Evolutionary conservation across 768 basidiomycete genomes (phyloP).

Genomic region (Lactarius deliciosus): DNA sequence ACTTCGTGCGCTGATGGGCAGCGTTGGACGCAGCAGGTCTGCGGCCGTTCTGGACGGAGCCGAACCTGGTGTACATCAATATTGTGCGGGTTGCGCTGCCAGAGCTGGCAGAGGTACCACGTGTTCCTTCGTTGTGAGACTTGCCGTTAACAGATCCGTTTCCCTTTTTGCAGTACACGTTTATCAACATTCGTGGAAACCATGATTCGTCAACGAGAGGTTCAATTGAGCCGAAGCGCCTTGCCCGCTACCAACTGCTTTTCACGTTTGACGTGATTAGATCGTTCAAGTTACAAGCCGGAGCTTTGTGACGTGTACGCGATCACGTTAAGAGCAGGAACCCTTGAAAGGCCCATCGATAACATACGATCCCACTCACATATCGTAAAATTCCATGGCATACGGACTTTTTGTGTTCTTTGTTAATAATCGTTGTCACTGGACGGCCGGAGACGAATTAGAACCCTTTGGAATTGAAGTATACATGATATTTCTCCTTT

Average conservation of each 20-base stretch:
- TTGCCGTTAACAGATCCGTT: too few species aligned
- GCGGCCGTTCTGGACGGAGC: conserved; percentile 69
- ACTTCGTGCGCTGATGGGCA: conserved; percentile 67
- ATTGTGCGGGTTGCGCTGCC: conserved; percentile 40
- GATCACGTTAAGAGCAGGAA: neutral
- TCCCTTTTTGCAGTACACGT: conserved; percentile 30
- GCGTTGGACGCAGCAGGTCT: conserved; percentile 63
- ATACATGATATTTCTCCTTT: too few species aligned
- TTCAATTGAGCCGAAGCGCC: conserved; percentile 4
- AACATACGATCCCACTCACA: neutral
- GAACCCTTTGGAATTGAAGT: too few species aligned
- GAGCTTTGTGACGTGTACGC: neutral
- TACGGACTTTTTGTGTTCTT: neutral
- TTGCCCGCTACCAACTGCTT: too few species aligned
- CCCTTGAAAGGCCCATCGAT: too few species aligned
- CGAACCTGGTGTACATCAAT: conserved; percentile 49
- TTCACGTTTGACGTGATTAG: too few species aligned
- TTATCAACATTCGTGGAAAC: conserved; percentile 36
- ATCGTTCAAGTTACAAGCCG: neutral
- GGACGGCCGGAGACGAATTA: neutral
- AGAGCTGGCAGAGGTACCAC: conserved; percentile 46
- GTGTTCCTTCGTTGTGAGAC: neutral
- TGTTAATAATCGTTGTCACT: neutral
- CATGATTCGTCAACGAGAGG: conserved; percentile 5
- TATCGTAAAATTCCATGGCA: neutral